Evolutionary conservation across 108 stramenopile species (phyloP), one percentile per base, ranked within the genome.

Genomic region (Pseudonitzschia multiseries): DNA sequence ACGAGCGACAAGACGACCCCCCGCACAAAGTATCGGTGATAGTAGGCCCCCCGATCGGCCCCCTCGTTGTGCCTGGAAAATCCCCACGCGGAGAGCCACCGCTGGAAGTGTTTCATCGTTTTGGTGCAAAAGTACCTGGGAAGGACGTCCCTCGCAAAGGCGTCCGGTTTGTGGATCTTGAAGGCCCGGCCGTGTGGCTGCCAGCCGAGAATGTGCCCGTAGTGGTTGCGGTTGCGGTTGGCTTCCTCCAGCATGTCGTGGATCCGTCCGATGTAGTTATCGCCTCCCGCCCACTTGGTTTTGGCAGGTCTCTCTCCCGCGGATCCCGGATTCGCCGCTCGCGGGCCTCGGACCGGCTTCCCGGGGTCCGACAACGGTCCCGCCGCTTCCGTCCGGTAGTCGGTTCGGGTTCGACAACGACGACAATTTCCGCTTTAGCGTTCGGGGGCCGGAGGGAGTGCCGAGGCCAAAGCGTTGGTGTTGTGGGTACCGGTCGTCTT

Each of bases 181-280:
- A 94, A 92, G 68, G 86, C 85, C 8, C 93, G 78, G 56, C 93
- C 93, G 43, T 94, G 93, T 32, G 86, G 73, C 69, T 88, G 77
- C 90, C 90, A 94, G 18, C 89, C 90, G 12, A 92, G 76, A 44
- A 94, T 56, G 51, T 85, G 76, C 13, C 68, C 83, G 24, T 76
- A 59, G 1, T 84, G 86, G 50, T 89, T 90, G 0, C 40, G 54
- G 63, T 77, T 80, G 4, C 40, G 54, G 63, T 77, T 80, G 4
- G 87, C 80, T 46, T 82, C 78, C 29, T 91, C 84, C 4, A 95
- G 87, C 66, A 91, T 78, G 2, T 70, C 65, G 70, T 93, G 90
- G 32, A 93, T 79, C 62, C 87, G 86, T 59, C 83, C 61, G 90
- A 92, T 15, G 89, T 80, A 65, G 41, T 84, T 84, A 14, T 88